These are phyloP conservation scores for Xylariaceae sp. DNA, from an alignment of 2,329 filamentous ascomycete genomes.

Conservation along the genomic window DNA sequence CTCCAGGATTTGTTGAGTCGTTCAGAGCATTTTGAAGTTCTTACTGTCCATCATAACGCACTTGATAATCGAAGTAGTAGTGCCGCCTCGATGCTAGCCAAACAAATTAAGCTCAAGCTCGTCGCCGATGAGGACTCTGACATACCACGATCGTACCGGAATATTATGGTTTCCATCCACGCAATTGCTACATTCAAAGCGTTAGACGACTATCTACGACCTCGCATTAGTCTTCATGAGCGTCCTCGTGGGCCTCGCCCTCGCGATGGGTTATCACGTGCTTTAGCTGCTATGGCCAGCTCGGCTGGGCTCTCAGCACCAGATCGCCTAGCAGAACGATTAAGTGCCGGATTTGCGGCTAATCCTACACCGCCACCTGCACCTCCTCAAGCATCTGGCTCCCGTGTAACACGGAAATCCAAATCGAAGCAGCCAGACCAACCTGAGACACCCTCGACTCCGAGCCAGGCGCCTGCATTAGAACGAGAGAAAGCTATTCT, in stretches of 20 bases:
- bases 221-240: conserved; percentile 82
- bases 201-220: conserved; percentile 91
- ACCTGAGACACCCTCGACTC: conserved; percentile 49
- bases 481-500: conserved; percentile 63
- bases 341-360: conserved; percentile 45
- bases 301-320: conserved; percentile 65
- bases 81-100: conserved; percentile 93
- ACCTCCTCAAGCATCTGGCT: conserved; percentile 49
- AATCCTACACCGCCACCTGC: conserved; percentile 47
- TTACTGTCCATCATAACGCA: conserved; percentile 91
- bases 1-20: conserved; percentile 94
- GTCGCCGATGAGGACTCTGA: conserved; percentile 89
- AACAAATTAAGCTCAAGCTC: conserved; percentile 88
- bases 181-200: conserved; percentile 98
- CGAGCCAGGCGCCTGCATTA: conserved; percentile 53
- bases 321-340: conserved; percentile 55
- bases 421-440: conserved; percentile 54
- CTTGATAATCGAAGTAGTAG: conserved; percentile 90
- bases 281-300: conserved; percentile 78
- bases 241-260: conserved; percentile 69
- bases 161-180: conserved; percentile 98
- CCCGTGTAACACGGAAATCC: conserved; percentile 52
- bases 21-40: conserved; percentile 96
- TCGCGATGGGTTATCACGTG: conserved; percentile 66
- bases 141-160: conserved; percentile 84